phyloP scores from a whole-genome alignment of 2,329 filamentous ascomycete genomes.

The Trichophyton rubrum region DNA sequence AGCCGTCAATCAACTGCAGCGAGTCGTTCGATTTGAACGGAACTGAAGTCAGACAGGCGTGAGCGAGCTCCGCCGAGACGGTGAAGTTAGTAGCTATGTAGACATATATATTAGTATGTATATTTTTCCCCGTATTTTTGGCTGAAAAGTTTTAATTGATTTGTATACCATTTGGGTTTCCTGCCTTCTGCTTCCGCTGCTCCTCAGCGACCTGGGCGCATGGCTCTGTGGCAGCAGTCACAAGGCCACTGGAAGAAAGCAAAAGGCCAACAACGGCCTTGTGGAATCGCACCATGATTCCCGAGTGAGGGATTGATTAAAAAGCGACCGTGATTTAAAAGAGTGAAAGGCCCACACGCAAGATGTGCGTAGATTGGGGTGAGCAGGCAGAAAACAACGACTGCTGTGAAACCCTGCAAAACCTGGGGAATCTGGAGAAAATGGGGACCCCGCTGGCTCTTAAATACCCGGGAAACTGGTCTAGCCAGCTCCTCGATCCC shows the following conservation, averaged over 20 bases:
- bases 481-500: too few relatives aligned
- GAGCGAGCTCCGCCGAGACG: slow-evolving; percentile 13
- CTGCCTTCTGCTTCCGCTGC: neutral
- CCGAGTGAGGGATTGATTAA: neutral
- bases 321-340: too few relatives aligned
- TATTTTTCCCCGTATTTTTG: too few relatives aligned
- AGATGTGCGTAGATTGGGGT: too few relatives aligned
- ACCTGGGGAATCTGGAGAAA: too few relatives aligned
- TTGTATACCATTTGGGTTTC: neutral
- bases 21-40: slow-evolving; percentile 16
- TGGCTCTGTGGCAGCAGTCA: neutral
- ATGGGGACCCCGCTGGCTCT: too few relatives aligned
- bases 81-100: slow-evolving; percentile 7
- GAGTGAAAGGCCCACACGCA: too few relatives aligned
- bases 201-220: neutral
- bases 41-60: slow-evolving; percentile 16
- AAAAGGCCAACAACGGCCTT: slow-evolving; percentile 1
- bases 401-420: too few relatives aligned
- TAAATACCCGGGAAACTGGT: too few relatives aligned
- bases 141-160: too few relatives aligned
- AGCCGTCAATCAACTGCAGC: slow-evolving; percentile 15
- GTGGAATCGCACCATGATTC: neutral
- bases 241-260: neutral
- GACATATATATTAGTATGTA: neutral
- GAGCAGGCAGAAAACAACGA: too few relatives aligned